Conservation (phyloP, 2,329 filamentous ascomycete species). For the Rutstroemia sp. region DNA sequence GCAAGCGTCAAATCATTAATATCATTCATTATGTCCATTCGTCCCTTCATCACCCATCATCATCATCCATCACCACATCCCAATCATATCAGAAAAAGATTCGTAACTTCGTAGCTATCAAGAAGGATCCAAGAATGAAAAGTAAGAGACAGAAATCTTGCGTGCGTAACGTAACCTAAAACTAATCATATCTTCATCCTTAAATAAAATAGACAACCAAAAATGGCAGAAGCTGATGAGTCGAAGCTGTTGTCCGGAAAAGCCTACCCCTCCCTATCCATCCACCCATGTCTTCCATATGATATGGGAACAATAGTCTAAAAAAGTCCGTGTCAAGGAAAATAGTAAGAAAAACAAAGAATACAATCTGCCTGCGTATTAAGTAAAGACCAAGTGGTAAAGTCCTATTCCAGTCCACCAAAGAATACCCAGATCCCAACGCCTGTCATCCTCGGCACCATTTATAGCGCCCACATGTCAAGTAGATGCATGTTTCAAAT, state of each 20-base stretch:
- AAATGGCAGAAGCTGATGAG: too few relatives aligned
- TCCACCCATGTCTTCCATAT: not conserved
- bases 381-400: not conserved
- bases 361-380: not conserved
- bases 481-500: not conserved
- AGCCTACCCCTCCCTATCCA: not conserved
- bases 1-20: too few relatives aligned
- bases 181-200: not conserved
- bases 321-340: not conserved
- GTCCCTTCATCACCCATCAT: too few relatives aligned
- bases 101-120: too few relatives aligned
- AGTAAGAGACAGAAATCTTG: not conserved
- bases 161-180: too few relatives aligned
- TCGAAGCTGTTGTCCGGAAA: too few relatives aligned
- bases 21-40: too few relatives aligned
- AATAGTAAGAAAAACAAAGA: not conserved
- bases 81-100: too few relatives aligned
- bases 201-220: not conserved
- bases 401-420: not conserved
- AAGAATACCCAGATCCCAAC: not conserved
- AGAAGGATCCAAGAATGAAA: too few relatives aligned
- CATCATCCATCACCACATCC: too few relatives aligned
- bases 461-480: not conserved
- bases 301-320: constrained; percentile 4
- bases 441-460: not conserved